Evolutionary conservation across 139 green algal species (phyloP).

Genomic region (Chlorella sp.): DNA sequence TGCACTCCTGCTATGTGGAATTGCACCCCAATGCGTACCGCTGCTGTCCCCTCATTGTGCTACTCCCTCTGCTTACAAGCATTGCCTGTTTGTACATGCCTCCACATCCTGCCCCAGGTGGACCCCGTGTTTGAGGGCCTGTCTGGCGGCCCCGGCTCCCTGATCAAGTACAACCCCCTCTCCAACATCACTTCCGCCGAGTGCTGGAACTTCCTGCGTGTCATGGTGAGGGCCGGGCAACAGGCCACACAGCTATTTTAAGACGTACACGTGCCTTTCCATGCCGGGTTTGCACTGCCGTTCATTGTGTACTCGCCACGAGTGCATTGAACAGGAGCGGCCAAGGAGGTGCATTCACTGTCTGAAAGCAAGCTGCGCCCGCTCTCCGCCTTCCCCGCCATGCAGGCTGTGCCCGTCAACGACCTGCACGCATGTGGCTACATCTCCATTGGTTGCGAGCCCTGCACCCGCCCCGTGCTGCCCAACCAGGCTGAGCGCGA

Average conservation of each 20-base stretch:
- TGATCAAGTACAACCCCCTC: conserved; percentile 99
- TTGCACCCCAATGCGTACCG: not conserved
- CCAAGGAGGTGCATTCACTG: not conserved
- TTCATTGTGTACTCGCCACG: too few species aligned
- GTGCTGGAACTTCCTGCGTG: conserved; percentile 97
- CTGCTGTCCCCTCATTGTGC: not conserved
- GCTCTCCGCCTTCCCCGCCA: not conserved
- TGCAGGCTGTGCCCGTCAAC: conserved; percentile 88
- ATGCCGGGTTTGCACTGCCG: too few species aligned
- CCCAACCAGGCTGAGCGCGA: conserved; percentile 97
- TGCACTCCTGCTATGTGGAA: not conserved
- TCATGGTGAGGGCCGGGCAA: conserved; percentile 78
- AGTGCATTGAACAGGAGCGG: too few species aligned
- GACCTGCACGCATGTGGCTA: conserved; percentile 93
- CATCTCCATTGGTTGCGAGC: conserved; percentile 97
- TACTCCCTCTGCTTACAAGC: too few species aligned
- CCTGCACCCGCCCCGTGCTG: conserved; percentile 94
- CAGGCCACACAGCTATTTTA: conserved; percentile 54
- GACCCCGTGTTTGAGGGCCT: conserved; percentile 95
- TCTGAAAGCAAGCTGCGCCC: not conserved
- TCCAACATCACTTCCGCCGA: conserved; percentile 88
- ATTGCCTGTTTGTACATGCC: too few species aligned
- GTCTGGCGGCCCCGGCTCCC: conserved; percentile 76
- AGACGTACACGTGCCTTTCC: conserved; percentile 83
- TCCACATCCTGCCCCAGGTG: conserved; percentile 54